phyloP scores from a whole-genome alignment of 768 basidiomycete species.

The Leccinum subgranulosum region DNA sequence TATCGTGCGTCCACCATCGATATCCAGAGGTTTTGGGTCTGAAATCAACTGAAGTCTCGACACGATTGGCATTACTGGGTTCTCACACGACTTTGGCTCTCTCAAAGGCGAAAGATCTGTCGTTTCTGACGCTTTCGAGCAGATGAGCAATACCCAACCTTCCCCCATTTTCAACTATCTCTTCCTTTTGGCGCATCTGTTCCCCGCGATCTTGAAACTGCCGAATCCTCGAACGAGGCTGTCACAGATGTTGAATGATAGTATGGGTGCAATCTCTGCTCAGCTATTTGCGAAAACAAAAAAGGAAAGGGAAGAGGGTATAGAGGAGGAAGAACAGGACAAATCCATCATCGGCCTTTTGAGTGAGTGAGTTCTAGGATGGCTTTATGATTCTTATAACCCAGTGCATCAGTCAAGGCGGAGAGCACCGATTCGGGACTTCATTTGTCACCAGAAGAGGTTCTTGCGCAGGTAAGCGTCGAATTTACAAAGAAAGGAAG shows the following conservation, averaged over 20 bases:
- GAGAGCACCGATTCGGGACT: slow-evolving; percentile 31
- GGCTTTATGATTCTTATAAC: background rate
- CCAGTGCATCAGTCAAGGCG: slow-evolving; percentile 33
- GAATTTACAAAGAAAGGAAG: background rate
- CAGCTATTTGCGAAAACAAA: slow-evolving; percentile 32
- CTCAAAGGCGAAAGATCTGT: slow-evolving; percentile 32
- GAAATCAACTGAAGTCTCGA: slow-evolving; percentile 33
- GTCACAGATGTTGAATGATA: slow-evolving; percentile 26
- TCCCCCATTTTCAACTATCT: slow-evolving; percentile 17
- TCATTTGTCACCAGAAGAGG: slow-evolving; percentile 39
- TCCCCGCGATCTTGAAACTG: slow-evolving; percentile 31
- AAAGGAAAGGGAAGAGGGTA: slow-evolving; percentile 29
- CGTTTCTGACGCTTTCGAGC: slow-evolving; percentile 19
- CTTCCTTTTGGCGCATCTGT: slow-evolving; percentile 27
- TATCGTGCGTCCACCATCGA: slow-evolving; percentile 34
- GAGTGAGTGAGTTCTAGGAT: slow-evolving; percentile 20
- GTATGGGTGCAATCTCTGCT: slow-evolving; percentile 32
- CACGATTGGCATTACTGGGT: slow-evolving; percentile 42
- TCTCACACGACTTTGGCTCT: slow-evolving; percentile 45
- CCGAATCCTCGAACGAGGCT: slow-evolving; percentile 31
- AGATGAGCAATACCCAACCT: slow-evolving; percentile 22
- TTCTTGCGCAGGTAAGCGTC: slow-evolving; percentile 31
- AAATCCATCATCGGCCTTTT: slow-evolving; percentile 39
- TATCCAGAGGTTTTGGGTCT: background rate
- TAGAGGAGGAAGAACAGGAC: slow-evolving; percentile 28